Conservation (phyloP, 2,329 filamentous ascomycete species). For the Colletotrichum graminicola region DNA sequence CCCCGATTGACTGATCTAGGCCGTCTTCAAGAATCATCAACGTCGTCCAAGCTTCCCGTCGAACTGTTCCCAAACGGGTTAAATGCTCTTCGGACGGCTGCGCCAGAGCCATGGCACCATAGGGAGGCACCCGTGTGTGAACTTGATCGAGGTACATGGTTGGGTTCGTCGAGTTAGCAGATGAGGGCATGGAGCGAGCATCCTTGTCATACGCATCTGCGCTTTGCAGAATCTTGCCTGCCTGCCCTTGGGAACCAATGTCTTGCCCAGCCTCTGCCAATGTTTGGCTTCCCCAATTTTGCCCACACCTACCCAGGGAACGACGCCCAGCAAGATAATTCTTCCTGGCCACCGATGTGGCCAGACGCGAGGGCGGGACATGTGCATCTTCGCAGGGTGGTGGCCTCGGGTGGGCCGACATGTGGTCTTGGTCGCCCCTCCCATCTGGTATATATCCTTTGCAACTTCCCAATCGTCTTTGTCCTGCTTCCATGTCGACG, state of each 20-base stretch:
- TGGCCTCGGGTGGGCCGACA: neutral
- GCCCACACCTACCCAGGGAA: slow-evolving; percentile 8
- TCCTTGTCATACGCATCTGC: slow-evolving; percentile 17
- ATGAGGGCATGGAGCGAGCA: slow-evolving; percentile 31
- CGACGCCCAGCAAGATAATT: neutral
- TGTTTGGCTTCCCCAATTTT: slow-evolving; percentile 20
- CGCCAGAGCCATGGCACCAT: neutral
- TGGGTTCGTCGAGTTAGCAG: slow-evolving; percentile 20
- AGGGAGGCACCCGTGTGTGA: slow-evolving; percentile 8
- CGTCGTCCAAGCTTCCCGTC: neutral
- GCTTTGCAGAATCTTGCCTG: slow-evolving; percentile 25
- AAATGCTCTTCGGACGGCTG: neutral
- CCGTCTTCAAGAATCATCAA: neutral
- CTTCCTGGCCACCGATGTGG: slow-evolving; percentile 4
- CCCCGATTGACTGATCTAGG: neutral
- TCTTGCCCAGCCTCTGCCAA: neutral
- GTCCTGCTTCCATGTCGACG: slow-evolving; percentile 26
- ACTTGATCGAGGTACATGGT: slow-evolving; percentile 14
- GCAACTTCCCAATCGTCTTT: neutral
- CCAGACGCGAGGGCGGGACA: neutral
- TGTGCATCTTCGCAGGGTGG: neutral
- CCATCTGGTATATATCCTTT: slow-evolving; percentile 35
- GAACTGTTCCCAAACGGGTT: neutral
- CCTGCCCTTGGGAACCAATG: slow-evolving; percentile 19
- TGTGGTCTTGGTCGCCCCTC: slow-evolving; percentile 6